These are phyloP conservation scores for Barnettozyma sp. DNA, from an alignment of 805 yeast species.

Conservation along the genomic window DNA sequence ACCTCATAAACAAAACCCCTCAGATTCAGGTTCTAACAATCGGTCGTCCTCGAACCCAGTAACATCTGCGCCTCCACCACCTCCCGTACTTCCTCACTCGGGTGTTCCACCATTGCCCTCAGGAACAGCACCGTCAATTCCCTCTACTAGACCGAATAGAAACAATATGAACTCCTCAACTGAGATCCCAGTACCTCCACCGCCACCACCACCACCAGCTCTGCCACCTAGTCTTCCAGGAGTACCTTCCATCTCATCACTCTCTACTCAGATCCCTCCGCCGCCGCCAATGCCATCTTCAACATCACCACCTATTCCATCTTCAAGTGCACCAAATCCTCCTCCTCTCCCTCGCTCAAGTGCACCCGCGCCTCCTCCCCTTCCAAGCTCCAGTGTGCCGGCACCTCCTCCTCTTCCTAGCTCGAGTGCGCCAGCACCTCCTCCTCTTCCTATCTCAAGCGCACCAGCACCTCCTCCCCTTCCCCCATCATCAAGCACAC, in stretches of 20 bases:
- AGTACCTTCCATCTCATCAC: no score
- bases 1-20: constrained; percentile 16
- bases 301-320: no score
- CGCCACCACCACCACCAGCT: constrained; percentile 18
- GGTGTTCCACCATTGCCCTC: constrained; percentile 13
- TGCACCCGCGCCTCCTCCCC: no score
- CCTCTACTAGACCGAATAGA: no score
- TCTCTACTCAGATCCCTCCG: no score
- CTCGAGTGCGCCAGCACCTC: no score
- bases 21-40: constrained; percentile 19
- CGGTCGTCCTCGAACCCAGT: constrained; percentile 19
- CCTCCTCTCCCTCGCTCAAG: no score
- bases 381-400: no score
- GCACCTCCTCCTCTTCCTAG: no score
- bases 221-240: constrained; percentile 17
- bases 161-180: no score
- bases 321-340: no score
- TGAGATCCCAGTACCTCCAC: constrained; percentile 8
- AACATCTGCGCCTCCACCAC: constrained; percentile 23
- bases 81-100: constrained; percentile 18
- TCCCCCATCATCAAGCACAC: constrained; percentile 12
- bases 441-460: constrained; percentile 25
- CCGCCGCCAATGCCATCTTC: no score
- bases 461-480: constrained; percentile 18
- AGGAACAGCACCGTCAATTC: constrained; percentile 20